A percentile compares a stretch with the other conserved stretches of the same genome.
These are phyloP conservation scores for Mycena latifolia DNA, from an alignment of 768 basidiomycete species.

Conservation along the genomic window DNA sequence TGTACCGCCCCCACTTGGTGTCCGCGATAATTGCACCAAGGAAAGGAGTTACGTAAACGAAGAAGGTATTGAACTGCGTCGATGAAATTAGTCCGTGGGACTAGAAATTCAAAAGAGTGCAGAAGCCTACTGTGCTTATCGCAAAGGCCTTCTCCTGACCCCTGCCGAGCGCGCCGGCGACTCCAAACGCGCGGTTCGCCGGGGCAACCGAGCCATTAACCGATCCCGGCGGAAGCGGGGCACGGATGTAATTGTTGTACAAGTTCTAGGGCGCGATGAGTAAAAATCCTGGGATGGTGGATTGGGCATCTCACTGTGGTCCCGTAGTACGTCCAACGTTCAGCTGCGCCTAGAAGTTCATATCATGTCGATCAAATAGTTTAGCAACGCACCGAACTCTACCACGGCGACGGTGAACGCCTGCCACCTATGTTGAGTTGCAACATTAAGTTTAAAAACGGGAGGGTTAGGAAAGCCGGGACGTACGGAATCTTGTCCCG, in stretches of 20 bases:
- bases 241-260: conserved; percentile 68
- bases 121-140: conserved; percentile 50
- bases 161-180: conserved; percentile 62
- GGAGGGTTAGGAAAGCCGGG: conserved; percentile 32
- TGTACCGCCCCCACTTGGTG: conserved; percentile 68
- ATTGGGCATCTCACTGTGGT: no score
- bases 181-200: conserved; percentile 47
- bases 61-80: conserved; percentile 44
- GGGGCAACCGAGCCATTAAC: conserved; percentile 55
- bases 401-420: conserved; percentile 62
- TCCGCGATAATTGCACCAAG: conserved; percentile 69
- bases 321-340: conserved; percentile 68
- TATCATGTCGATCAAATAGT: no score
- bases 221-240: conserved; percentile 60
- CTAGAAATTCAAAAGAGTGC: no score
- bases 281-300: no score
- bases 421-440: conserved; percentile 20
- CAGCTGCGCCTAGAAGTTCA: no score
- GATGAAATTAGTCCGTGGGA: no score
- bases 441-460: conserved; percentile 22
- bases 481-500: conserved; percentile 55
- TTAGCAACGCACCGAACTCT: no score
- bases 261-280: conserved; percentile 42
- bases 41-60: conserved; percentile 63
- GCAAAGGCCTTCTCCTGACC: conserved; percentile 65